phyloP scores from a whole-genome alignment of 345 rosid genomes.

The Kandelia obovata region DNA sequence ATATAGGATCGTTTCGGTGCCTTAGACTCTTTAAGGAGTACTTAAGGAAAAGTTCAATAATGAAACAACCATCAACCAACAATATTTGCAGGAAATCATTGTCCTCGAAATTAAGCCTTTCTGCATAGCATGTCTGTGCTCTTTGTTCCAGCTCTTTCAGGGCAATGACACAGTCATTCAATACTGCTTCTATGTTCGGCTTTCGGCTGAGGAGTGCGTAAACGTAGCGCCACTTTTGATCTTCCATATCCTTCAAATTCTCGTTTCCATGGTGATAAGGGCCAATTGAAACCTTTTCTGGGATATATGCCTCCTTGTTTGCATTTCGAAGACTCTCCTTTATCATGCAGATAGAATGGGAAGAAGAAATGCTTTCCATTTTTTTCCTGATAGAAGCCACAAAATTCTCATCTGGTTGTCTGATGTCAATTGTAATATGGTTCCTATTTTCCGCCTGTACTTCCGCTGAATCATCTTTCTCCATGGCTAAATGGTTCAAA shows the following conservation, averaged over 20 bases:
- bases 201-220: constrained; percentile 40
- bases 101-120: not conserved
- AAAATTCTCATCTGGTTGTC: constrained; percentile 12
- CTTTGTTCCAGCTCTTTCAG: constrained; percentile 38
- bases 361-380: constrained; percentile 37
- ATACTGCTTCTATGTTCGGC: constrained; percentile 27
- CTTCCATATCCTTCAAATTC: constrained; percentile 15
- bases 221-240: constrained; percentile 46
- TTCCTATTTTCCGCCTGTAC: not conserved
- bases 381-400: constrained; percentile 26
- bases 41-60: constrained; percentile 45
- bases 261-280: constrained; percentile 26
- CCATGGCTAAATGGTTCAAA: not conserved
- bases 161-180: constrained; percentile 37
- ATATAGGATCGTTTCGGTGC: constrained; percentile 42
- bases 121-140: constrained; percentile 35
- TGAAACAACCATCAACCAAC: constrained; percentile 49
- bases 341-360: constrained; percentile 32
- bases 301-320: constrained; percentile 16
- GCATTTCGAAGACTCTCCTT: not conserved
- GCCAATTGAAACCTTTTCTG: constrained; percentile 43
- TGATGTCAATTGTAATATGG: constrained; percentile 34
- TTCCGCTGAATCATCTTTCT: not conserved
- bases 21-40: constrained; percentile 31
- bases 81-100: constrained; percentile 41